Base-by-base conservation (phyloP, 352 stramenopile species). In the Globisporangium apiculatum region DNA sequence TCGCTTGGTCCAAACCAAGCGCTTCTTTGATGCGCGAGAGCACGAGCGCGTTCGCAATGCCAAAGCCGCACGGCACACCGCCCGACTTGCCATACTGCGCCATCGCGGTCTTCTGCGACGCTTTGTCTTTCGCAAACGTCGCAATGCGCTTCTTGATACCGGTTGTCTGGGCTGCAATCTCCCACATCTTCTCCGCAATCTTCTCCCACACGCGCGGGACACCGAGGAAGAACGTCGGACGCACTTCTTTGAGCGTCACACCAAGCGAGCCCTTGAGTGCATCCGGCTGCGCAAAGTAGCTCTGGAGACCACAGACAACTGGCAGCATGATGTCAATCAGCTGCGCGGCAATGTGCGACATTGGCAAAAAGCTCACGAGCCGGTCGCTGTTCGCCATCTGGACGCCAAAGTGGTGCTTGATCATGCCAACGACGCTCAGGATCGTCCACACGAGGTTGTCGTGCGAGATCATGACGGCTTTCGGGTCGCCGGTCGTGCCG, bases 391-490 rank as follows among this genome's bases (percentile, higher is more conserved):
- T 87, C 67, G 68, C 55, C 57, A 94, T 77, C 24, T 83, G 18
- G 48, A 82, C 48, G 52, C 72, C 71, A 53, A 83, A 82, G 58
- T 83, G 76, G 45, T 65, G 68, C 58, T 87, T 74, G 47, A 92
- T 69, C 72, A 86, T 83, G 38, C 53, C 62, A 3, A 86, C 56
- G 57, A 94, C 78, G 50, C 70, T 80, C 43, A 67, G 55, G 51
- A 90, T 83, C 18, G 83, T 96, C 85, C 83, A 96, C 6, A 82
- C 82, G 11, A 98, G 72, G 68, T 98, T 98, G 72, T 98, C 92
- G 76, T 98, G 89, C 50, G 86, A 97, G 59, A 98, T 92, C 94
- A 98, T 98, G 35, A 98, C 95, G 31, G 89, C 94, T 75, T 98
- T 98, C n/a, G 95, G 95, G 61, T 88, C 69, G 37, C 95, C 89